Evolutionary conservation across 495 filamentous ascomycete genomes (phyloP), one percentile per base, ranked within the genome.

Genomic region (Trypethelium eluteriae): DNA sequence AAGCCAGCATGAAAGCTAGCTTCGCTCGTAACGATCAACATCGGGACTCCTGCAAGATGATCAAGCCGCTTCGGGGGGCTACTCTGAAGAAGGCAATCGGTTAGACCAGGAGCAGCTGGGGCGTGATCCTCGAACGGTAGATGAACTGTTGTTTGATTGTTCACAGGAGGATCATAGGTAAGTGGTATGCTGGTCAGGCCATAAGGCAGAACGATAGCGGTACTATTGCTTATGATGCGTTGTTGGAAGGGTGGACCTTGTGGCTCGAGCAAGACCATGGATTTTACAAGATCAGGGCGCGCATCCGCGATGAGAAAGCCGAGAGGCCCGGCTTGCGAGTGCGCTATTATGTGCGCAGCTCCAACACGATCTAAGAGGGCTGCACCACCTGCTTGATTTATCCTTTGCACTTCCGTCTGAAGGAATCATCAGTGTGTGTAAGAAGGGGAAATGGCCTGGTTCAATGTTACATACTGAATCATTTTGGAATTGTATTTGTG

Each of bases 1-100:
- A 83, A 87, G 62, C 76, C 70, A 16, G 76, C 74, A 69, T 88
- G 85, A 69, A 79, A 83, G 66, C 82, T 84, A 36, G 85, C 80
- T 68, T 82, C 79, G 34, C 74, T 76, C 2, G 84, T 85, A 16
- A 84, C 67, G 2, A 86, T 50, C 36, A 83, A 62, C 3, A 82
- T 77, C 0, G 79, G 80, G 1, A 84, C 72, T 9, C 76, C 73
- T 53, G 66, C 64, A 2, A 86, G 71, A 65, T 85, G 83, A 2
- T 76, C 66, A 32, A 88, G 74, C 72, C 81, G 73, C 35, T 80
- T 76, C 12, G 82, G 79, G 6, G 82, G 71, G 18, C 79, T 74
- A 2, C 77, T 79, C 72, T 86, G 84, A 6, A 83, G 69, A n/a
- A 79, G 66, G 68, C 79, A 84, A 6, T 72, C 59, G 7, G 49